phyloP scores from a whole-genome alignment of 1,139 yeast species.

The Trichomonascaceae sp. region DNA sequence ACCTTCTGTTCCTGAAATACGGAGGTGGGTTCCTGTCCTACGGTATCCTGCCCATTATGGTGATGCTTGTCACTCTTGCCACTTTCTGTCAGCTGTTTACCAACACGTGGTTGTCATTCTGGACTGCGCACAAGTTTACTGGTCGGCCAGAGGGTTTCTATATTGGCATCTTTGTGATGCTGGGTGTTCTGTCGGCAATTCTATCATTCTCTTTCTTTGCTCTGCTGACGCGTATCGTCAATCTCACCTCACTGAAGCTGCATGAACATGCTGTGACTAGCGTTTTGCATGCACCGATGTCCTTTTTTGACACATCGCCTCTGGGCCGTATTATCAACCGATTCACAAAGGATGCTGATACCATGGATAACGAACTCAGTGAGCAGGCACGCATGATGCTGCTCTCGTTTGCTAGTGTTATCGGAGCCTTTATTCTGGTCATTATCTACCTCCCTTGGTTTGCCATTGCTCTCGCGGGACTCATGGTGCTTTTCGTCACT shows the following conservation, averaged over 20 bases:
- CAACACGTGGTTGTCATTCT: constrained; percentile 75
- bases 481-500: constrained; percentile 33
- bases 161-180: constrained; percentile 58
- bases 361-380: constrained; percentile 54
- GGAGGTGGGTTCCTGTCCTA: constrained; percentile 42
- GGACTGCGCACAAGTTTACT: constrained; percentile 51
- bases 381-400: constrained; percentile 31
- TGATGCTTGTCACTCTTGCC: constrained; percentile 30
- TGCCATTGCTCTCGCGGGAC: constrained; percentile 53
- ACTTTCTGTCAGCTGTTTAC: constrained; percentile 54
- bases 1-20: constrained; percentile 36
- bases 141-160: constrained; percentile 41
- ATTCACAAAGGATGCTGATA: constrained; percentile 75
- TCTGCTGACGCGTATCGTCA: constrained; percentile 37
- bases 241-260: constrained; percentile 26
- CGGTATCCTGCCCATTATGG: constrained; percentile 30
- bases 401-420: constrained; percentile 37
- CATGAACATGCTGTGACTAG: constrained; percentile 40
- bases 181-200: constrained; percentile 28
- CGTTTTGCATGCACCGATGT: constrained; percentile 65
- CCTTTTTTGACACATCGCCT: constrained; percentile 56
- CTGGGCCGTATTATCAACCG: constrained; percentile 59
- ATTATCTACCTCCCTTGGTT: constrained; percentile 67
- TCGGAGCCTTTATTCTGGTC: constrained; percentile 57
- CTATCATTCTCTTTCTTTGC: constrained; percentile 32